These are phyloP conservation scores for Chlorella sorokiniana DNA, from an alignment of 139 green algal species.

Conservation along the genomic window DNA sequence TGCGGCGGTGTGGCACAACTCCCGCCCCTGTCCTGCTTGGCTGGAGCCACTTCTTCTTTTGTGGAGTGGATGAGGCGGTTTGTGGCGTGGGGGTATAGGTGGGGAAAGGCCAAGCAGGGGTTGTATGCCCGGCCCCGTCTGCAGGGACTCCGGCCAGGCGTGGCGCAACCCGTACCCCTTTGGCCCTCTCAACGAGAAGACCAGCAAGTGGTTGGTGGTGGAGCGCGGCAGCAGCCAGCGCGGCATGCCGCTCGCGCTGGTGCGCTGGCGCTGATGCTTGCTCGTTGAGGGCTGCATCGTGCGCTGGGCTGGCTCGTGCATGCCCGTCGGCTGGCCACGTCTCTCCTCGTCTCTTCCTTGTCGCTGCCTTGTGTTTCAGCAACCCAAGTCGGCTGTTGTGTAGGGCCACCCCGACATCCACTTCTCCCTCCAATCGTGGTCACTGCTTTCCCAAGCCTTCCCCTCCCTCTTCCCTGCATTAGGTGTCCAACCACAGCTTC, in stretches of 20 bases:
- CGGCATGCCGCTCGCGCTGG: constrained; percentile 39
- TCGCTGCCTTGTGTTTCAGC: no score
- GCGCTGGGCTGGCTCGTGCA: no score
- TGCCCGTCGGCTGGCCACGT: no score
- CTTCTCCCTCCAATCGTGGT: background rate
- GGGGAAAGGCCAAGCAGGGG: no score
- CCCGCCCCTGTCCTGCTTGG: no score
- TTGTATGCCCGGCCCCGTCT: background rate
- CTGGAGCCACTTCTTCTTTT: no score
- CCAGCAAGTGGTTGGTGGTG: constrained; percentile 53
- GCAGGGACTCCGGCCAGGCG: constrained; percentile 36
- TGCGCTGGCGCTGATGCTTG: background rate
- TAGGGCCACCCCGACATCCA: no score
- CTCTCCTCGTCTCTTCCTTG: no score
- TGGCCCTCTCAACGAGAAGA: constrained; percentile 17
- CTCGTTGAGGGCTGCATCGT: background rate
- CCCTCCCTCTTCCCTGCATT: background rate
- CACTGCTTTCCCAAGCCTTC: background rate
- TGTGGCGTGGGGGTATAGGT: no score
- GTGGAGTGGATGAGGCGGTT: no score
- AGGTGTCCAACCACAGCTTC: constrained; percentile 61
- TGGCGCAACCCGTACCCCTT: constrained; percentile 49
- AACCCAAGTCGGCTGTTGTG: no score
- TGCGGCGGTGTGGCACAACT: no score
- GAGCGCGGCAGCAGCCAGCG: constrained; percentile 37